Conservation (phyloP, 257 asterid species). For the Catharanthus roseus region DNA sequence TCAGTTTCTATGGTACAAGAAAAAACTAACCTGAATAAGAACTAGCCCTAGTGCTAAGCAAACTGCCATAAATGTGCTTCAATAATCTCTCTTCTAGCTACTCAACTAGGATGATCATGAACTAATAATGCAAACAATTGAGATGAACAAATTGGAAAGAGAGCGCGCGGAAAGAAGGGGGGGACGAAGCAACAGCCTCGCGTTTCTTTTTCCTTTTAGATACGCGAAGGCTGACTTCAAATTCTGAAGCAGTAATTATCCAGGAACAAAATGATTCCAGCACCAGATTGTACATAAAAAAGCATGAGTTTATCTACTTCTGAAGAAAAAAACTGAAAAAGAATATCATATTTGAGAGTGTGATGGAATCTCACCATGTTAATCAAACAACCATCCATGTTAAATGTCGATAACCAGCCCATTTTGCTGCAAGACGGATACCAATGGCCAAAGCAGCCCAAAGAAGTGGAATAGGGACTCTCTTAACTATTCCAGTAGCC, state of each 20-base stretch:
- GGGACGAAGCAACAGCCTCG: not conserved
- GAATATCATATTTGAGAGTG: not conserved
- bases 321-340: not conserved
- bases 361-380: not conserved
- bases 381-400: slow-evolving; percentile 90
- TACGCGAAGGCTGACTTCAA: not conserved
- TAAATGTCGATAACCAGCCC: slow-evolving; percentile 93
- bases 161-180: too few relatives aligned
- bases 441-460: slow-evolving; percentile 82
- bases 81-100: too few relatives aligned
- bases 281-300: not conserved
- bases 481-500: slow-evolving; percentile 23
- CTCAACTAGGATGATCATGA: too few relatives aligned
- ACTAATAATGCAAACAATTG: too few relatives aligned
- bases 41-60: too few relatives aligned
- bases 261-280: not conserved
- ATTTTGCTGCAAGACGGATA: slow-evolving; percentile 64
- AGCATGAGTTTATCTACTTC: not conserved
- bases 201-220: not conserved
- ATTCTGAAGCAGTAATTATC: not conserved
- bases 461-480: slow-evolving; percentile 64
- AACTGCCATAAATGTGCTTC: too few relatives aligned
- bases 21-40: too few relatives aligned
- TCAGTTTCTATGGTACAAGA: too few relatives aligned
- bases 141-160: too few relatives aligned